Evolutionary conservation across 768 basidiomycete species (phyloP).

Genomic region (Boletus fagicola): DNA sequence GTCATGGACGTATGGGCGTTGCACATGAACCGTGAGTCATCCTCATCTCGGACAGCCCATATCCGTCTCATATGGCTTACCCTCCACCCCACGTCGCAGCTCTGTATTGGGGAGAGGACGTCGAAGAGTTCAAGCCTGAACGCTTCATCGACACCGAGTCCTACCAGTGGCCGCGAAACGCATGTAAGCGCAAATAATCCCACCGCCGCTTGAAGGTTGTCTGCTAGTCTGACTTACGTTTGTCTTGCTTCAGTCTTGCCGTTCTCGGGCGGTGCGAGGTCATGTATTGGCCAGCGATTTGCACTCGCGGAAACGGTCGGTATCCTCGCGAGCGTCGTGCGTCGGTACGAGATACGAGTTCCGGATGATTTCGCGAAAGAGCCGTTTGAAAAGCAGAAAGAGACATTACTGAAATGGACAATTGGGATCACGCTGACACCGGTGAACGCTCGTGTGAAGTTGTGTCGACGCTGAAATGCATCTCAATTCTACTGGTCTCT

Average conservation of each 20-base stretch:
- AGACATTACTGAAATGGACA: slow-evolving; percentile 36
- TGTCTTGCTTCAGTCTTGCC: slow-evolving; percentile 35
- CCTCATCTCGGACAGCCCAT: background rate
- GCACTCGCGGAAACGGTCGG: slow-evolving; percentile 42
- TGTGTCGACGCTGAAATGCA: slow-evolving; percentile 15
- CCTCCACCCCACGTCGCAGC: slow-evolving; percentile 28
- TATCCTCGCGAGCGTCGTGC: slow-evolving; percentile 43
- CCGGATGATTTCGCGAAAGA: slow-evolving; percentile 35
- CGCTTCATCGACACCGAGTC: slow-evolving; percentile 49
- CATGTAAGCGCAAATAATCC: slow-evolving; percentile 34
- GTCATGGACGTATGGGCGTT: slow-evolving; percentile 42
- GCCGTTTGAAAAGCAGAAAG: slow-evolving; percentile 35
- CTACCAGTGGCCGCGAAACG: slow-evolving; percentile 52
- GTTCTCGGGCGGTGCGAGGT: slow-evolving; percentile 45
- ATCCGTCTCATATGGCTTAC: background rate
- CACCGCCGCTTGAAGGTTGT: background rate
- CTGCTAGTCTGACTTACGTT: background rate
- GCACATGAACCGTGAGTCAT: slow-evolving; percentile 45
- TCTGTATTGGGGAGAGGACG: slow-evolving; percentile 49
- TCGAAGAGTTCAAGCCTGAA: slow-evolving; percentile 44
- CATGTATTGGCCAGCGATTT: slow-evolving; percentile 51
- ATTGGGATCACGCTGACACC: slow-evolving; percentile 39
- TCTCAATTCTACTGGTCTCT: background rate
- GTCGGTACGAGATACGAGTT: slow-evolving; percentile 40
- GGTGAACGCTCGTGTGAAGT: slow-evolving; percentile 23